Evolutionary conservation across 305 asterid species (phyloP), one percentile per base, ranked within the genome.

Genomic region (Fraxinus angustifolia): DNA sequence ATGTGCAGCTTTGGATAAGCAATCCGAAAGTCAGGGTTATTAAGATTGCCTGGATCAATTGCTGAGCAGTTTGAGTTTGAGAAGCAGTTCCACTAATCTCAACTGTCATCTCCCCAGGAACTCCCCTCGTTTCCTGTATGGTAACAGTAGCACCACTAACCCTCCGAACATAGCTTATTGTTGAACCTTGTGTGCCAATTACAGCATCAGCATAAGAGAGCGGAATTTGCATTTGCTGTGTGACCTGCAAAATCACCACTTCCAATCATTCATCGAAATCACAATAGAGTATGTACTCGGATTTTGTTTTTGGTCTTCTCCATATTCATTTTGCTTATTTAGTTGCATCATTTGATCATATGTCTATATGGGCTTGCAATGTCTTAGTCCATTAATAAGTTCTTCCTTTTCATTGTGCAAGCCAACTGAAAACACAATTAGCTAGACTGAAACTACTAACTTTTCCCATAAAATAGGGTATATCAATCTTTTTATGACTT

Each of bases 11-110:
- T 76, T 35, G 77, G 58, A 26, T 38, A 73, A 75, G 23, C 60
- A 73, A 71, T 50, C 56, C 17, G 8, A 6, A 34, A 31, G n/a
- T 10, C 35, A 42, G 77, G 62, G 74, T 62, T 78, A 33, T 74
- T 48, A 77, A 62, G 35, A 33, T 87, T 86, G 89, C 99, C 98
- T 95, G 98, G 86, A 95, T 92, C 88, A 93, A 89, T 81, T 95
- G 98, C 82, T 92, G 97, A 81, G 99, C 99, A 79, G 98, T 92
- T 88, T 95, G 99, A 83, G 91, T 97, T 89, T 95, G 99, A 77
- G 97, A 91, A 85, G 97, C 91, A 87, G 94, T 91, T 85, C 98
- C 99, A 83, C 88, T 90, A 70, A 95, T 95, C 91, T 95, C 99
- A 77, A 93, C 98, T 0, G 99, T 95, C 99, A 95, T 95, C 88